Percentiles rank a stretch among this genome's conserved stretches.
These are phyloP conservation scores for Penicillium psychrosexuale DNA, from an alignment of 2,329 filamentous ascomycete genomes.

Conservation along the genomic window DNA sequence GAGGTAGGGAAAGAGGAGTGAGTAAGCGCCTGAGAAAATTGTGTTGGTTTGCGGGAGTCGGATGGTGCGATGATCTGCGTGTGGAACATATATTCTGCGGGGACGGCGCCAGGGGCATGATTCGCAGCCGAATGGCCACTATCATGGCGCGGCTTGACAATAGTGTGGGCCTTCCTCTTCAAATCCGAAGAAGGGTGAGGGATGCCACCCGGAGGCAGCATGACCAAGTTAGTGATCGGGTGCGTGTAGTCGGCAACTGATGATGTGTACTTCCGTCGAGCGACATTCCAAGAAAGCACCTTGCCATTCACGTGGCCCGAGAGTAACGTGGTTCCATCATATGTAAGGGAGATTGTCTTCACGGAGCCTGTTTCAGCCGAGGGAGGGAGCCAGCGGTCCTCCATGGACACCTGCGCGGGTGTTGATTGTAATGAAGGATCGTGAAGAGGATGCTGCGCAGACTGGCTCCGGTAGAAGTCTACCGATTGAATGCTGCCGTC, in stretches of 20 bases:
- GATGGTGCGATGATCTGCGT: conserved; percentile 35
- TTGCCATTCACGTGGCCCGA: conserved; percentile 80
- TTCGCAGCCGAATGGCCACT: conserved; percentile 37
- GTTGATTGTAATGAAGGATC: conserved; percentile 38
- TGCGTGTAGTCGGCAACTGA: conserved; percentile 71
- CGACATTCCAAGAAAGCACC: conserved; percentile 76
- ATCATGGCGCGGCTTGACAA: conserved; percentile 70
- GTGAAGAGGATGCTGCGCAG: conserved; percentile 40
- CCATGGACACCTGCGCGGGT: conserved; percentile 40
- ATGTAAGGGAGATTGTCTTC: conserved; percentile 69
- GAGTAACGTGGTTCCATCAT: conserved; percentile 75
- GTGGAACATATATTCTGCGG: conserved; percentile 43
- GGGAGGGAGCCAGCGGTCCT: conserved; percentile 49
- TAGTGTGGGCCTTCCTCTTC: conserved; percentile 54
- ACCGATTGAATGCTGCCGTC: conserved; percentile 77
- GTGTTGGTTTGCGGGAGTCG: conserved; percentile 12
- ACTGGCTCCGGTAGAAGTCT: conserved; percentile 63
- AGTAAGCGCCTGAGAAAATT: conserved; percentile 39
- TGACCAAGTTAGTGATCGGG: conserved; percentile 76
- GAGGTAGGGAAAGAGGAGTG: conserved; percentile 39
- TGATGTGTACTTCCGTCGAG: conserved; percentile 64
- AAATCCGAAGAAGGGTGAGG: conserved; percentile 30
- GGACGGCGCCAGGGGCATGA: conserved; percentile 37
- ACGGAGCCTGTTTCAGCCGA: conserved; percentile 64
- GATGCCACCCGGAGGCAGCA: conserved; percentile 61